These are phyloP conservation scores for Desmodesmus armatus DNA, from an alignment of 139 green algal genomes.

Conservation along the genomic window DNA sequence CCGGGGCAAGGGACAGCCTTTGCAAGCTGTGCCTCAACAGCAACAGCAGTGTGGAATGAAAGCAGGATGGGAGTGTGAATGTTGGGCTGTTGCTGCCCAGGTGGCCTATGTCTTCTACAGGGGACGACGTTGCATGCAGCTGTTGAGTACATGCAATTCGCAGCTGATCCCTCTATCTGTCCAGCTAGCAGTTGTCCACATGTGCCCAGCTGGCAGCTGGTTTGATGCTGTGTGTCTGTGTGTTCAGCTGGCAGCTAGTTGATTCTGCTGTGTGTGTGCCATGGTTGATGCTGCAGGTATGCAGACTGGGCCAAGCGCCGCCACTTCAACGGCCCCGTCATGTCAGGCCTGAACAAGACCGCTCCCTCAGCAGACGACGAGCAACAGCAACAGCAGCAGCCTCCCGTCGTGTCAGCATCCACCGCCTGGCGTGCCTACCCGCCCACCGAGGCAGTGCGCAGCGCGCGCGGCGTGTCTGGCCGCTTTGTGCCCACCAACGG, in stretches of 20 bases:
- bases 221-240: too few species aligned
- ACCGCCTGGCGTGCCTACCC: conserved; percentile 12
- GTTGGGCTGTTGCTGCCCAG: too few species aligned
- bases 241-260: too few species aligned
- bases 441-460: neutral
- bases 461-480: neutral
- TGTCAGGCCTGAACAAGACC: neutral
- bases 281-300: conserved; percentile 29
- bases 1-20: neutral
- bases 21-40: too few species aligned
- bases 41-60: too few species aligned
- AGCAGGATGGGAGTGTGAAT: too few species aligned
- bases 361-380: neutral
- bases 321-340: conserved; percentile 43
- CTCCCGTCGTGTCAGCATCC: neutral
- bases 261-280: neutral
- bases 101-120: too few species aligned
- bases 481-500: neutral
- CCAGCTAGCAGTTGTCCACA: too few species aligned
- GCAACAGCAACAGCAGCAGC: neutral
- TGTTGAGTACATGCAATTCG: too few species aligned
- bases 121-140: too few species aligned
- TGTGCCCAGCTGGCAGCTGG: too few species aligned
- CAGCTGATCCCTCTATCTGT: too few species aligned
- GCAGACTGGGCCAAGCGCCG: conserved; percentile 44